Evolutionary conservation across 805 yeast genomes (phyloP).

Genomic region (Diddensiella santjacobensis): DNA sequence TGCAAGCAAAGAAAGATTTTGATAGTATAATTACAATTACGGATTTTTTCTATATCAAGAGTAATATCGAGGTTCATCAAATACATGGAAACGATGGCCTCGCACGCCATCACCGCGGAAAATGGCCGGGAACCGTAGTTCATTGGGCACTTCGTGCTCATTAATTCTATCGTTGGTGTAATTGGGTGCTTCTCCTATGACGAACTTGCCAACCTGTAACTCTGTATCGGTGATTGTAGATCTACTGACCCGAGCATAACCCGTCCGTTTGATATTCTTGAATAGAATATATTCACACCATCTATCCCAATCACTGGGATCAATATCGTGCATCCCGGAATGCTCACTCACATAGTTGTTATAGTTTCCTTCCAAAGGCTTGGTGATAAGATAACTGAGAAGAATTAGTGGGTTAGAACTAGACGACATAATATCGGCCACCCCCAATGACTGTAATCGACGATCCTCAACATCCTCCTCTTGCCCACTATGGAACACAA

Average conservation of each 20-base stretch:
- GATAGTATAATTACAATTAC: too few species aligned
- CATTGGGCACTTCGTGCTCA: constrained; percentile 55
- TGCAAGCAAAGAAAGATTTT: too few species aligned
- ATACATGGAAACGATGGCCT: constrained; percentile 91
- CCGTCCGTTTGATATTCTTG: constrained; percentile 80
- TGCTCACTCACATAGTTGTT: constrained; percentile 80
- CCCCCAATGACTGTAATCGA: constrained; percentile 72
- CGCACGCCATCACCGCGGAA: constrained; percentile 90
- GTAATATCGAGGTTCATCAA: constrained; percentile 86
- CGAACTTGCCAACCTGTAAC: constrained; percentile 90
- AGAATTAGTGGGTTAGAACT: constrained; percentile 77
- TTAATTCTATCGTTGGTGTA: constrained; percentile 56
- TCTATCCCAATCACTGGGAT: constrained; percentile 89
- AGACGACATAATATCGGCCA: constrained; percentile 75
- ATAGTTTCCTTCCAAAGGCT: constrained; percentile 85
- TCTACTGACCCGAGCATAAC: constrained; percentile 90
- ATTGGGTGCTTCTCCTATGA: constrained; percentile 44
- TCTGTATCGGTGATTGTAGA: constrained; percentile 96
- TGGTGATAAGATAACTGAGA: constrained; percentile 85
- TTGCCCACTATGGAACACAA: constrained; percentile 97
- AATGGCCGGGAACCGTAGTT: constrained; percentile 67
- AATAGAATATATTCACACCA: constrained; percentile 97
- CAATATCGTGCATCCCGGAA: constrained; percentile 90
- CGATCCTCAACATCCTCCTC: constrained; percentile 97
- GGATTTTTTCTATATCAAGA: too few species aligned